Evolutionary conservation across 257 asterid species (phyloP).

Genomic region (Primulina tabacum): DNA sequence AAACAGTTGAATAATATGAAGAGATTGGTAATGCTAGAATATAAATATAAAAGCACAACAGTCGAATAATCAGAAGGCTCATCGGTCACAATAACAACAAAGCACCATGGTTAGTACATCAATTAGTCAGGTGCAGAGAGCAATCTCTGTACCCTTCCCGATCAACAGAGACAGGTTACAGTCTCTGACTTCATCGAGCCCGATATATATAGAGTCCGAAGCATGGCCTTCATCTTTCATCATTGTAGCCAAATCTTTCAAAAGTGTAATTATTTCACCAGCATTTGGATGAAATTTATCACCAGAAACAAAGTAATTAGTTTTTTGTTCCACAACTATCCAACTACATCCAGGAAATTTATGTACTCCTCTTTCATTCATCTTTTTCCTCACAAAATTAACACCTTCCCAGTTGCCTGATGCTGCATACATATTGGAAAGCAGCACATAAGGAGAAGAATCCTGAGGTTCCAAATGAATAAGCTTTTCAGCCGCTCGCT

Average conservation of each 20-base stretch:
- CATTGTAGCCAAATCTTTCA: constrained; percentile 30
- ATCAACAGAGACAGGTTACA: constrained; percentile 13
- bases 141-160: constrained; percentile 13
- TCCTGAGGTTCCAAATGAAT: constrained; percentile 67
- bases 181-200: constrained; percentile 16
- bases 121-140: not conserved
- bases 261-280: constrained; percentile 30
- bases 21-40: too few species aligned
- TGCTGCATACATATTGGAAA: constrained; percentile 75
- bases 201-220: constrained; percentile 21
- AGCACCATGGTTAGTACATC: constrained; percentile 2
- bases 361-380: constrained; percentile 65
- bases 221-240: constrained; percentile 32
- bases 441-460: constrained; percentile 73
- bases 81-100: not conserved
- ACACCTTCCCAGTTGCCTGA: constrained; percentile 80
- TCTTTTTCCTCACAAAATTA: constrained; percentile 52
- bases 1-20: too few species aligned
- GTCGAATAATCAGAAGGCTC: not conserved
- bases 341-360: constrained; percentile 74
- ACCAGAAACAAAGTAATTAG: constrained; percentile 36
- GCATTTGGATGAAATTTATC: constrained; percentile 32
- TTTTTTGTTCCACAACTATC: constrained; percentile 34
- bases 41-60: not conserved
- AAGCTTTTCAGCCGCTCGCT: constrained; percentile 71